A percentile compares a stretch with the other conserved stretches of the same genome.
phyloP scores from a whole-genome alignment of 2,329 filamentous ascomycete species.

The Cladosporium cucumerinum region DNA sequence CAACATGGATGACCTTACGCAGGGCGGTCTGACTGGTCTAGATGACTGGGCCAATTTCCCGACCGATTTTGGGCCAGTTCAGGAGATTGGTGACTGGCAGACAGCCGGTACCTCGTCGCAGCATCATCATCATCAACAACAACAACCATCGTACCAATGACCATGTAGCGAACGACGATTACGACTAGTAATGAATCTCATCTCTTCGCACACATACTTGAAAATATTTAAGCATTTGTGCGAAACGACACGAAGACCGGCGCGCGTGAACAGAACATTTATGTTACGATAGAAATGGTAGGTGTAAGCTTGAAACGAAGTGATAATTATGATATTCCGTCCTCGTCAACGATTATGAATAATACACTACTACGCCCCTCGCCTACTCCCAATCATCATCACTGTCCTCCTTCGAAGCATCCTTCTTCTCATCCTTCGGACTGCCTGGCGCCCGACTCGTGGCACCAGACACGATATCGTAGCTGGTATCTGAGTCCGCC shows the following conservation, averaged over 20 bases:
- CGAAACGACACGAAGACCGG: background rate
- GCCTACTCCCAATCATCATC: conserved; percentile 39
- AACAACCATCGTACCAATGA: background rate
- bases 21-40: conserved; percentile 26
- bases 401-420: conserved; percentile 27
- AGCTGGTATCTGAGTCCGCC: conserved; percentile 90
- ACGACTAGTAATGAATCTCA: background rate
- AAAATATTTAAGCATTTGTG: background rate
- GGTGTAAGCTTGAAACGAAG: background rate
- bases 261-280: background rate
- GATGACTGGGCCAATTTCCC: conserved; percentile 26
- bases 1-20: conserved; percentile 21
- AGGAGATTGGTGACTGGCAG: background rate
- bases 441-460: conserved; percentile 72
- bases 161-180: background rate
- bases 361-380: background rate
- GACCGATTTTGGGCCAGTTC: conserved; percentile 12
- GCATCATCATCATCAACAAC: no score
- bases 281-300: background rate
- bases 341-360: background rate
- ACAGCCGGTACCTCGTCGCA: background rate
- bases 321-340: background rate
- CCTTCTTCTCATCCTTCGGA: conserved; percentile 53
- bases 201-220: background rate
- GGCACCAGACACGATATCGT: conserved; percentile 79